Evolutionary conservation across 768 basidiomycete species (phyloP), one percentile per base, ranked within the genome.

Genomic region (Butyriboletus loyo): DNA sequence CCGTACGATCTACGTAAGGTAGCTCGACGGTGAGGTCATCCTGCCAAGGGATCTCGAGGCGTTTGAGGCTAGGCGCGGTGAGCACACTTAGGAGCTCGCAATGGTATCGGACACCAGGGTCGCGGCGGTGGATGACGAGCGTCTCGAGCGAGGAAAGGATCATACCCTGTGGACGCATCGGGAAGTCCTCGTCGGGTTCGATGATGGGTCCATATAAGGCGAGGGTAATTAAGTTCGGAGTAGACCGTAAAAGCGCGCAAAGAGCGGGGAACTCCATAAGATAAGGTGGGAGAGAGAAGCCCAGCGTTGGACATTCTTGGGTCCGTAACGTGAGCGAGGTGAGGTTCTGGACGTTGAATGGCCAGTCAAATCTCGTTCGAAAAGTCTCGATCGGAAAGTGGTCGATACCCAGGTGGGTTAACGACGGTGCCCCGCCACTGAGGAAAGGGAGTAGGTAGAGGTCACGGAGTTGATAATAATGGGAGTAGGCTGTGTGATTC

Each of bases 11-110:
- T 5, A 11, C 24, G 15, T 28, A 15, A 15, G 49, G 36, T n/a
- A 38, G 19, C 52, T 54, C 56, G 2, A 51, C 47, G 2, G 45
- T 24, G 34, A 65, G 55, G 30, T 56, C 54, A 2, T 63, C 55
- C 17, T 57, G 54, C 59, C 56, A 63, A 3, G 51, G 59, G 24
- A 62, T 53, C 34, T 58, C 59, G 25, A 63, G 54, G 24, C 14
- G 50, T 38, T 42, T 51, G 25, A 59, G 54, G 22, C 13, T 31
- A 7, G 63, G 60, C 22, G 10, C n/a, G 1, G 14, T 36, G 36
- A 65, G 45, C 6, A 53, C 42, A 7, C 49, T 54, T 10, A 62
- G 36, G 36, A 59, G 52, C 21, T 50, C 49, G 31, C 36, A 53
- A 13, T 57, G 59, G 36, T 61, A 64, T 35, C 58, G 49, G n/a